Base-by-base conservation (phyloP, 2,329 filamentous ascomycete genomes). In the Gaeumannomyces tritici region DNA sequence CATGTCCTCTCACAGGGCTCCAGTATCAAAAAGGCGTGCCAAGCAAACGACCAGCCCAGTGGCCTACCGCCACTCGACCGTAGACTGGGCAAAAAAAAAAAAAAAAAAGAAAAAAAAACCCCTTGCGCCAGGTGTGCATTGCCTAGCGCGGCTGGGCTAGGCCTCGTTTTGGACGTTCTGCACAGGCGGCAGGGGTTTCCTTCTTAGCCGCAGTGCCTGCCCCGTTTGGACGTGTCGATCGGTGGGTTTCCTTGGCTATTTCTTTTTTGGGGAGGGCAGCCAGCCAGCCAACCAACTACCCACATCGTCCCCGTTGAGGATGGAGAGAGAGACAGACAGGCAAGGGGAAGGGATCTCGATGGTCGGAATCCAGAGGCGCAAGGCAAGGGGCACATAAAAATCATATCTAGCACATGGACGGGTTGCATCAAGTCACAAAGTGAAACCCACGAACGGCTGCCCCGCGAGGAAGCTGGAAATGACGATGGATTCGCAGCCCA, bases 151-250 rank as follows among this genome's bases (percentile, higher is more conserved):
- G 29, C 58, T 42, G 26, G 58, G 28, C 27, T 12, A 42, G 58
- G 58, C 58, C 11, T 42, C 15, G 35, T 42, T 42, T 42, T 18
- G 35, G 35, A 42, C 58, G 29, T 33, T 51, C 31, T n/a, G n/a
- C n/a, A n/a, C n/a, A n/a, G n/a, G n/a, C n/a, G n/a, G n/a, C n/a
- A n/a, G n/a, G n/a, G n/a, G n/a, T n/a, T 28, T 27, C 24, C 18
- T 51, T 42, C 56, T 61, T 61, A 61, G 59, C 59, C 59, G 35
- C 29, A 18, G 42, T 51, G 42, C 42, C 8, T 51, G 42, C 42
- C n/a, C 42, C 42, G 51, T 61, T 56, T 35, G 24, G 33, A 61
- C 28, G 55, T 56, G 55, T 5, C 55, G 24, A 27, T 27, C 55
- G 24, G 55, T 56, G 54, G 21, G 26, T 56, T 56, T 56, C 26